These are phyloP conservation scores for Fragilaria crotonensis DNA, from an alignment of 108 stramenopile genomes.

Conservation along the genomic window DNA sequence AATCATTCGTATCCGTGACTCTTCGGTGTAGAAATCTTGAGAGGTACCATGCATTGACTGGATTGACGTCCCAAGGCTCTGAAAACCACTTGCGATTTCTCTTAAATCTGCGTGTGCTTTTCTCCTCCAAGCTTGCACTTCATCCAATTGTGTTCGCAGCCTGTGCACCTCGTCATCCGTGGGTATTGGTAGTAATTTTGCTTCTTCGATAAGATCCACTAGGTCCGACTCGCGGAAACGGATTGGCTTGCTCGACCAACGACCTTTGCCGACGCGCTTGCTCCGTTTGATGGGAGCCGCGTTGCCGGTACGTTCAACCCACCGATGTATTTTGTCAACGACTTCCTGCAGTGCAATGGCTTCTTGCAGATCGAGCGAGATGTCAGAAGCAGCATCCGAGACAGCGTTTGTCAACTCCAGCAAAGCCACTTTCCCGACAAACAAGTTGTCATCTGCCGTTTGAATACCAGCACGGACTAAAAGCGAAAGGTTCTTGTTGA, in stretches of 20 bases:
- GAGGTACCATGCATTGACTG: constrained; percentile 22
- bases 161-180: constrained; percentile 34
- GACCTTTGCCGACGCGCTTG: constrained; percentile 10
- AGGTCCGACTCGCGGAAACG: constrained; percentile 36
- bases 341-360: constrained; percentile 39
- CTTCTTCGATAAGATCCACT: constrained; percentile 42
- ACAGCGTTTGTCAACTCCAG: constrained; percentile 33
- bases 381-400: constrained; percentile 37
- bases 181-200: constrained; percentile 40
- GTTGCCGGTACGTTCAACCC: constrained; percentile 35
- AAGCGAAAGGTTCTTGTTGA: constrained; percentile 21
- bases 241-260: neutral
- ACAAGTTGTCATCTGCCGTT: constrained; percentile 14
- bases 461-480: neutral
- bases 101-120: constrained; percentile 31
- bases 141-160: constrained; percentile 34
- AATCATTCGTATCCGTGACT: no score
- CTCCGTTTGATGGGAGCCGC: constrained; percentile 31
- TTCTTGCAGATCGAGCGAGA: constrained; percentile 61
- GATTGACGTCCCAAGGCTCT: constrained; percentile 24
- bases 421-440: constrained; percentile 10
- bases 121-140: constrained; percentile 37
- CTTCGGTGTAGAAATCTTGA: constrained; percentile 11
- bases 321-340: constrained; percentile 26
- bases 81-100: constrained; percentile 44